Conservation (phyloP, 495 filamentous ascomycete species). For the Xylaria nigripes region DNA sequence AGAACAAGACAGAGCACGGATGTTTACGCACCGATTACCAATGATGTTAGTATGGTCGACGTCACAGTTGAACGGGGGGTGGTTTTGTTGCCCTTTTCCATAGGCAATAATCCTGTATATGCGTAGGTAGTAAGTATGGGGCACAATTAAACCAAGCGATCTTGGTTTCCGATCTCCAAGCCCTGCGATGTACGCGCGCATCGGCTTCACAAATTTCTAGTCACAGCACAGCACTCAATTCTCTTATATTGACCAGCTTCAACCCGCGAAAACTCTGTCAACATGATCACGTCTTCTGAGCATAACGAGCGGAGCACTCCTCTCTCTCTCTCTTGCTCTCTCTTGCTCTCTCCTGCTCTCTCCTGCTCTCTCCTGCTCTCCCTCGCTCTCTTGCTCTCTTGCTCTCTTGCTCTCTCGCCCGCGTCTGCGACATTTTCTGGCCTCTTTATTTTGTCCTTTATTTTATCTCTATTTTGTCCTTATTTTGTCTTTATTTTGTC, state of each 20-base stretch:
- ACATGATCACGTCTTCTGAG: not conserved
- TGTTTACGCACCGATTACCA: not conserved
- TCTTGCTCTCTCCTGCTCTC: too few species aligned
- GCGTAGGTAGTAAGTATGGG: conserved; percentile 18
- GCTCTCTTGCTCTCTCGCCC: too few species aligned
- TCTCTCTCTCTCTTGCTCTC: not conserved
- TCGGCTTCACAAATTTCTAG: conserved; percentile 6
- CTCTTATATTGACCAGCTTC: conserved; percentile 15
- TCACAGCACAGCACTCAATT: not conserved
- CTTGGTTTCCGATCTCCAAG: conserved; percentile 23
- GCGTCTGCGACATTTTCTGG: too few species aligned
- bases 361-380: too few species aligned
- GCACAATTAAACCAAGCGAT: not conserved
- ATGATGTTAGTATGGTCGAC: not conserved
- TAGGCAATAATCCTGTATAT: not conserved
- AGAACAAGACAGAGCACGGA: not conserved
- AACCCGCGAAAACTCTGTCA: conserved; percentile 6
- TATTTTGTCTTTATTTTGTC: too few species aligned
- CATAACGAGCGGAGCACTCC: not conserved
- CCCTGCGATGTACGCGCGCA: conserved; percentile 14
- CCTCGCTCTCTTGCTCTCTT: too few species aligned
- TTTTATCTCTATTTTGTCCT: too few species aligned
- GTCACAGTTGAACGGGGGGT: conserved; percentile 4
- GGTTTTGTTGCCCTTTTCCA: not conserved
- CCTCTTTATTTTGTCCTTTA: too few species aligned